phyloP scores from a whole-genome alignment of 192 early-diverging fungal species.

The Diversispora epigaea region DNA sequence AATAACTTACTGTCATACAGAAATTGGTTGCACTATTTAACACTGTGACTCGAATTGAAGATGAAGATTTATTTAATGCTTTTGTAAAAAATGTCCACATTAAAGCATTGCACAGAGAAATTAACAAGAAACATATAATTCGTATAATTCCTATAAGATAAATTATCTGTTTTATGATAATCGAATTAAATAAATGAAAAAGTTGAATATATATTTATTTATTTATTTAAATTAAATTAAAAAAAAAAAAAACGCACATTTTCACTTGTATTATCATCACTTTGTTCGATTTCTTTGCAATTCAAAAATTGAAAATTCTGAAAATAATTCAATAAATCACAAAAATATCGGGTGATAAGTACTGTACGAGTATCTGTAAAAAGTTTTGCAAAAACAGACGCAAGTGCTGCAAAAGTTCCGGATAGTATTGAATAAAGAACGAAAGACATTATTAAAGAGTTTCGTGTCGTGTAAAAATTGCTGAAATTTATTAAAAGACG shows the following conservation, averaged over 20 bases:
- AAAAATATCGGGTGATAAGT: constrained; percentile 37
- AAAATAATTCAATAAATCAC: constrained; percentile 31
- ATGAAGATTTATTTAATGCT: constrained; percentile 70
- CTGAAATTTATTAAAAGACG: no score
- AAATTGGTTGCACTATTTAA: constrained; percentile 81
- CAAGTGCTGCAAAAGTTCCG: constrained; percentile 71
- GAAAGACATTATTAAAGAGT: constrained; percentile 21
- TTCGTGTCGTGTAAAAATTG: no score
- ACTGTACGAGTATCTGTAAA: constrained; percentile 57
- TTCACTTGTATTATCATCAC: not conserved
- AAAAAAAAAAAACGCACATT: not conserved
- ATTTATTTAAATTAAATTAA: not conserved
- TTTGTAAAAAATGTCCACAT: constrained; percentile 93
- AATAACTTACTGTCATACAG: constrained; percentile 54
- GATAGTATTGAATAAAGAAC: constrained; percentile 55
- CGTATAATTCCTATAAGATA: constrained; percentile 51
- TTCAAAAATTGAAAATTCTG: constrained; percentile 1
- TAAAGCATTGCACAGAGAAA: constrained; percentile 70
- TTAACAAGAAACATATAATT: constrained; percentile 52
- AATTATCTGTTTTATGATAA: constrained; percentile 35
- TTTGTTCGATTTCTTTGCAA: not conserved
- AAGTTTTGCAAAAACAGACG: constrained; percentile 82
- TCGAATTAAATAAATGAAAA: not conserved
- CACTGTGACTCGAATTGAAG: constrained; percentile 74
- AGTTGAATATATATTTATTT: not conserved